phyloP scores from a whole-genome alignment of 1,284 basidiomycete species.

The Hypsizygus ulmarius region DNA sequence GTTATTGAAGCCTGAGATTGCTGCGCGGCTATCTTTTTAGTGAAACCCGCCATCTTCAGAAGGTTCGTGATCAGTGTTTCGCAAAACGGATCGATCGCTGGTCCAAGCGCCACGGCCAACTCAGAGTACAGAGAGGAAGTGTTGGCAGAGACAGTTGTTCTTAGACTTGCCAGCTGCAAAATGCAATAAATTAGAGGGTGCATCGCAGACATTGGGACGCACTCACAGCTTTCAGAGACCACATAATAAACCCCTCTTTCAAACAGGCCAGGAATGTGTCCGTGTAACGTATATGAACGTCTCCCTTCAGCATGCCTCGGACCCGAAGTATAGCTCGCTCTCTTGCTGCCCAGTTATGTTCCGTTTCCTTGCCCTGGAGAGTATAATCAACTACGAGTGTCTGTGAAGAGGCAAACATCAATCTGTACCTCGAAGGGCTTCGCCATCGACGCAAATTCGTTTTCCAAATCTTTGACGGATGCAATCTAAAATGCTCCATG shows the following conservation, averaged over 20 bases:
- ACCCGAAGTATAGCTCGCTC: slow-evolving; percentile 80
- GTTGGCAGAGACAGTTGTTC: slow-evolving; percentile 87
- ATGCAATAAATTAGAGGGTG: neutral
- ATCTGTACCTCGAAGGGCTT: slow-evolving; percentile 72
- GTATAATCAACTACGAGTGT: slow-evolving; percentile 3
- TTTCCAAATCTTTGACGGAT: slow-evolving; percentile 81
- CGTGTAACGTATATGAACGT: slow-evolving; percentile 70
- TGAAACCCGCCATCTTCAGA: slow-evolving; percentile 86
- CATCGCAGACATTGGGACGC: neutral
- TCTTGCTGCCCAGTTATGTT: slow-evolving; percentile 91
- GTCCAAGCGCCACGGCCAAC: slow-evolving; percentile 68
- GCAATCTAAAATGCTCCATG: slow-evolving; percentile 60
- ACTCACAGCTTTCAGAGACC: slow-evolving; percentile 83
- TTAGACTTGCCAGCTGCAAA: slow-evolving; percentile 75
- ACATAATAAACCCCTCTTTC: slow-evolving; percentile 77
- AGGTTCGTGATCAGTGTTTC: slow-evolving; percentile 76
- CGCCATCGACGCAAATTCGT: slow-evolving; percentile 77
- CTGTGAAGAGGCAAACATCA: slow-evolving; percentile 14
- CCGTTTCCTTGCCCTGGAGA: slow-evolving; percentile 86
- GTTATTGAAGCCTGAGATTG: slow-evolving; percentile 78
- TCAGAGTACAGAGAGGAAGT: slow-evolving; percentile 82
- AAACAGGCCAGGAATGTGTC: slow-evolving; percentile 76
- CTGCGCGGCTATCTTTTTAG: slow-evolving; percentile 93
- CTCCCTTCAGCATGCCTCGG: slow-evolving; percentile 89
- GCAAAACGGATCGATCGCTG: slow-evolving; percentile 72